Percentiles rank a stretch among this genome's conserved stretches.
Evolutionary conservation across 2,329 filamentous ascomycete species (phyloP).

Genomic region (Hortaea sp.): DNA sequence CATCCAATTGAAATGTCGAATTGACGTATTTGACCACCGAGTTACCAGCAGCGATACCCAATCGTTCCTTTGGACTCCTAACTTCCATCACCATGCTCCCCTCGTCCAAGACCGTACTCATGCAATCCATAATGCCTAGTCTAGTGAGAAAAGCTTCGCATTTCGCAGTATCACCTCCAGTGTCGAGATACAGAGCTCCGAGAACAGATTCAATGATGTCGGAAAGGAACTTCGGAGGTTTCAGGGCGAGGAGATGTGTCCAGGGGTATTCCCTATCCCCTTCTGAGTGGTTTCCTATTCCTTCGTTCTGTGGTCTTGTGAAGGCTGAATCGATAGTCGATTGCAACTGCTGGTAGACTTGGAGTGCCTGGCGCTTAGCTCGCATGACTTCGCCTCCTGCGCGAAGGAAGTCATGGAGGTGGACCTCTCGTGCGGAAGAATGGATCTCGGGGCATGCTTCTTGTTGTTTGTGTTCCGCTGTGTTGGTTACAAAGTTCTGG

Average conservation of each 20-base stretch:
- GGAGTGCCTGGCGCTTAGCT: conserved; percentile 35
- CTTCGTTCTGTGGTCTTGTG: too few species aligned
- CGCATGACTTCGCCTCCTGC: conserved; percentile 33
- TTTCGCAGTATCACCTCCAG: conserved; percentile 45
- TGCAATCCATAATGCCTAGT: conserved; percentile 54
- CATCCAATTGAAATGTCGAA: background rate
- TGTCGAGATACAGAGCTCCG: conserved; percentile 78
- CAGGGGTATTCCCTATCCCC: conserved; percentile 59
- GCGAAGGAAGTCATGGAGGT: conserved; percentile 23
- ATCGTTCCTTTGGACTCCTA: conserved; percentile 53
- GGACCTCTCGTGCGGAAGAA: conserved; percentile 1
- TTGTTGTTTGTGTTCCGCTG: background rate
- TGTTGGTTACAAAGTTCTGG: conserved; percentile 13
- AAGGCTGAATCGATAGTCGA: conserved; percentile 44
- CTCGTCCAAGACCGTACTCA: conserved; percentile 50
- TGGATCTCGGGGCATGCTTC: conserved; percentile 5
- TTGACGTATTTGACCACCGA: conserved; percentile 46
- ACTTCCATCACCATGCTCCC: conserved; percentile 39
- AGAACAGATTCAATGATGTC: conserved; percentile 74
- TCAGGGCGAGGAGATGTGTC: conserved; percentile 56
- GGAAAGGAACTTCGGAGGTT: conserved; percentile 66
- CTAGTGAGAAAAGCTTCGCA: conserved; percentile 53
- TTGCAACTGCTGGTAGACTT: conserved; percentile 41
- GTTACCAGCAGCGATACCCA: conserved; percentile 49
- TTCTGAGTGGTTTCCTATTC: conserved; percentile 1